Evolutionary conservation across 148 eudicot species (phyloP).

Genomic region (Rhododendron mucronatum): DNA sequence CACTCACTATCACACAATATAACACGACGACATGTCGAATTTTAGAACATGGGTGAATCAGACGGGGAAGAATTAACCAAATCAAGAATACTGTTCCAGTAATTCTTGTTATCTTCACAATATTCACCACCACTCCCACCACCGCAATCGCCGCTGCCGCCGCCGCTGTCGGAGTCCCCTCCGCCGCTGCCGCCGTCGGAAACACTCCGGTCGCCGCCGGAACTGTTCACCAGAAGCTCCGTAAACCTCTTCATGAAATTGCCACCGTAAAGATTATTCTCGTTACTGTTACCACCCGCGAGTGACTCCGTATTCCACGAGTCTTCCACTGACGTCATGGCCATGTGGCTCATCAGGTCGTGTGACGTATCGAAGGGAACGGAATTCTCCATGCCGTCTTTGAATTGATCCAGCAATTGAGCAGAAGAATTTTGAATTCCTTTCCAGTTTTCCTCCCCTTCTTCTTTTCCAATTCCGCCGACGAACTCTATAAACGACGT

Average conservation of each 20-base stretch:
- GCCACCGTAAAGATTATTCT: conserved; percentile 3
- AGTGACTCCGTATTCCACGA: conserved; percentile 21
- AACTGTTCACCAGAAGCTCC: conserved; percentile 52
- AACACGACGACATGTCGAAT: neutral
- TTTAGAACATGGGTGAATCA: conserved; percentile 55
- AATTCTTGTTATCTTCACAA: conserved; percentile 68
- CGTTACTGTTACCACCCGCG: neutral
- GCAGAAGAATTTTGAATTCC: conserved; percentile 11
- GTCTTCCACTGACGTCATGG: conserved; percentile 18
- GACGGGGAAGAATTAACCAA: conserved; percentile 74
- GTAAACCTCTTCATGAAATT: conserved; percentile 67
- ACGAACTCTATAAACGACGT: conserved; percentile 49
- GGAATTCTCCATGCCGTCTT: conserved; percentile 27
- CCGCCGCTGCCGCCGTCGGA: conserved; percentile 17
- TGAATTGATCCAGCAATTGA: conserved; percentile 14
- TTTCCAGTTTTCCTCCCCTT: conserved; percentile 28
- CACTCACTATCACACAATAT: neutral
- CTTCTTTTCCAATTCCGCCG: conserved; percentile 42
- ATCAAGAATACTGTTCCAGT: conserved; percentile 87
- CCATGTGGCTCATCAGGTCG: conserved; percentile 8
- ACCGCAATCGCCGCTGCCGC: conserved; percentile 5
- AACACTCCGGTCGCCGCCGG: conserved; percentile 17
- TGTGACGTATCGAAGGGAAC: conserved; percentile 18
- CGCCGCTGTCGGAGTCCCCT: conserved; percentile 20
- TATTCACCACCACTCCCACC: conserved; percentile 23